Base-by-base conservation (phyloP, 2,329 filamentous ascomycete species). In the Pseudocercospora pini-densiflorae region DNA sequence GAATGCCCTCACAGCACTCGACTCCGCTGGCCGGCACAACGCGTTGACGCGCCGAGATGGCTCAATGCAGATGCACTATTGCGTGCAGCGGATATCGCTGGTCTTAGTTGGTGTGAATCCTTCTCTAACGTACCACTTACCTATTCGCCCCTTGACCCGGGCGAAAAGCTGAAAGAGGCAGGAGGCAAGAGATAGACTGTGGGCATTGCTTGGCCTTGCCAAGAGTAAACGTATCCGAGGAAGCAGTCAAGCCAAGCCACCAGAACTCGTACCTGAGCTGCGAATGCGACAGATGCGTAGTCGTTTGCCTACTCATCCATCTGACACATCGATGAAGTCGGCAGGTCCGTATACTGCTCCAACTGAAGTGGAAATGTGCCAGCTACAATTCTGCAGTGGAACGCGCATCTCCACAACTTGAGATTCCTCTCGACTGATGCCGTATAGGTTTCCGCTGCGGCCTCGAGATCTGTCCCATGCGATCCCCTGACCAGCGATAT, bases 401-500 rank as follows among this genome's bases (percentile, higher is more conserved):
- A 61, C 23, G 3, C 49, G 45, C 63, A 61, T 61, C 49, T 65
- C 57, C 16, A 61, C 63, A 14, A 61, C 23, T 24, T 65, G n/a
- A 4, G 27, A 36, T 12, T 19, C 29, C 23, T 61, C 63, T 27
- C 63, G 54, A 19, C 55, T 45, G 21, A 65, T 61, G 43, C 57
- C 45, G 24, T 55, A 61, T 6, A 61, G 47, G n/a, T 45, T 61
- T 0, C 43, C 55, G 36, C 40, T 64, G 14, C 24, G 31, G n/a
- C 62, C 57, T n/a, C 29, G 43, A 24, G 43, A 55, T 9, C 57
- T 24, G 24, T 64, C 57, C 58, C 57, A 64, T 2, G 57, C 45
- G 43, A 60, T 61, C 12, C 62, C 57, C 31, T 64, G 47, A 10
- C 63, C 63, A 21, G 58, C 63, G 12, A 61, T 57, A 33, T 61